phyloP scores from a whole-genome alignment of 208 protist species.

The Sergeia podlipaevii region DNA sequence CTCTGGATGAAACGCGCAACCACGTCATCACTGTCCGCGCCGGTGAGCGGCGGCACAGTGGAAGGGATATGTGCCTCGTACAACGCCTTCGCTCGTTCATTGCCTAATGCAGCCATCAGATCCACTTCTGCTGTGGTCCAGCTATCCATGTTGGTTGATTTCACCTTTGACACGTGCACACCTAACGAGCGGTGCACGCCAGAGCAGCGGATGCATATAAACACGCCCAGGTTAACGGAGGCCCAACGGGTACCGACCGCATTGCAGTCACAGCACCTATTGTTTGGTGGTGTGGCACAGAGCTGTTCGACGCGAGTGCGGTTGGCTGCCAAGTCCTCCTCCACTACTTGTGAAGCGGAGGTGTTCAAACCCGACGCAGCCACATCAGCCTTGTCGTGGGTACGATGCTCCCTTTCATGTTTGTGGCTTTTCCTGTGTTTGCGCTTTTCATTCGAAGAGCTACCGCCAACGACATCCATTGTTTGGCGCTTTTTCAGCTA shows the following conservation, averaged over 20 bases:
- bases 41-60: constrained; percentile 8
- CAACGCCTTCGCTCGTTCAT: constrained; percentile 47
- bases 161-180: constrained; percentile 92
- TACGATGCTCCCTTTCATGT: constrained; percentile 11
- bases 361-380: not conserved
- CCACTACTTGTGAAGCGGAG: constrained; percentile 4
- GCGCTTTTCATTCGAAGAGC: too few relatives aligned
- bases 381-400: not conserved
- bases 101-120: constrained; percentile 75
- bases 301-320: constrained; percentile 52
- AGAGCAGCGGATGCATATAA: constrained; percentile 92
- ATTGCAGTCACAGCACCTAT: constrained; percentile 82
- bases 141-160: constrained; percentile 92
- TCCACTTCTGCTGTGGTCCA: constrained; percentile 59
- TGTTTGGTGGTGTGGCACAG: constrained; percentile 56
- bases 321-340: constrained; percentile 71
- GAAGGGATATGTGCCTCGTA: constrained; percentile 49
- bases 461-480: too few relatives aligned
- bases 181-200: constrained; percentile 93
- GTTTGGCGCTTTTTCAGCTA: too few relatives aligned
- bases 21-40: constrained; percentile 28
- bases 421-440: too few relatives aligned
- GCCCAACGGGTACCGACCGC: constrained; percentile 84
- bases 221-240: constrained; percentile 87
- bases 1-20: constrained; percentile 50